Evolutionary conservation across 768 basidiomycete genomes (phyloP), one percentile per base, ranked within the genome.

Genomic region (Lentinula raphanica): DNA sequence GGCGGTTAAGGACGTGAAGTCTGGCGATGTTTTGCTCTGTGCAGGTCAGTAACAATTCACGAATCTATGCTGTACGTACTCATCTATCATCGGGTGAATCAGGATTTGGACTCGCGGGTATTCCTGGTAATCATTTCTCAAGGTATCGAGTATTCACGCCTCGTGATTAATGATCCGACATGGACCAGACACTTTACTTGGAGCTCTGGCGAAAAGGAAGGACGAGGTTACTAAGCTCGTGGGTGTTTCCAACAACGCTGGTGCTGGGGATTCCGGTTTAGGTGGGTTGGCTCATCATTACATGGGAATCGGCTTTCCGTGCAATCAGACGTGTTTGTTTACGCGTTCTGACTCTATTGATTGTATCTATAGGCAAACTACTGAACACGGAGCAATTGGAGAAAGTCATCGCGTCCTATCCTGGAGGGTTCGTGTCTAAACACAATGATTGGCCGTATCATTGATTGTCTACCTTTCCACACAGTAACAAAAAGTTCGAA

Each of bases 61-160:
- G 15, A 15, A 42, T 23, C 32, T n/a, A 27, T n/a, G n/a, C 19
- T 13, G 28, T 8, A 29, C 21, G n/a, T n/a, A 44, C 42, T 17
- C 19, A 21, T 36, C 45, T 21, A 45, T 38, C 31, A 45, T 29
- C 25, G 60, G 19, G 42, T 48, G 48, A 55, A 38, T 23, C 6
- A 93, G 93, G 94, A 27, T 97, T 97, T 66, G 94, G 94, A 45
- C 74, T 92, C 53, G 90, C 91, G 63, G 94, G 94, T 29, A 88
- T 93, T 46, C 92, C 94, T 65, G 88, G 90, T 91, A 45, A 40
- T 5, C 45, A 44, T 32, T 25, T 56, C 44, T 32, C 54, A 56
- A 54, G 32, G 36, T 45, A 15, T 44, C 15, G 28, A 17, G 25
- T 27, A 35, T 50, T 4, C 27, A 15, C 46, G 36, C 40, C 19